Evolutionary conservation across 306 rosid genomes (phyloP).

Genomic region (Neltuma alba): DNA sequence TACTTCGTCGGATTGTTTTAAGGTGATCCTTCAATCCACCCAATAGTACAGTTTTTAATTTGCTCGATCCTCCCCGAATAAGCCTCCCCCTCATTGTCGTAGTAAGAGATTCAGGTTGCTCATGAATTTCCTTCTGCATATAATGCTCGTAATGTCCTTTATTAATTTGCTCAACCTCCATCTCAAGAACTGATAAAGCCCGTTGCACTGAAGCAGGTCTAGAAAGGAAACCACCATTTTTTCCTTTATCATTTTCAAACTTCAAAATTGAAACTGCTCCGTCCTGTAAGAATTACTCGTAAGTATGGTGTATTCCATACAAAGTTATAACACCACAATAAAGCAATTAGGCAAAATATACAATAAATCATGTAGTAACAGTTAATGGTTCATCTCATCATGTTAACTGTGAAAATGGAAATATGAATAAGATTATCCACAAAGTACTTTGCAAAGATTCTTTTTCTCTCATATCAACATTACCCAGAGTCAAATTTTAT

Average conservation of each 20-base stretch:
- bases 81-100: conserved; percentile 99
- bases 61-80: conserved; percentile 71
- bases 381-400: conserved; percentile 26
- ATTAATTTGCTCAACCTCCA: conserved; percentile 98
- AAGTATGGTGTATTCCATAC: background rate
- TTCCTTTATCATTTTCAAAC: conserved; percentile 73
- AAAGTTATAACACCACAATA: conserved; percentile 17
- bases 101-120: conserved; percentile 91
- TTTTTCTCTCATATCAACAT: background rate
- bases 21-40: conserved; percentile 98
- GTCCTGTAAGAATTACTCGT: conserved; percentile 60
- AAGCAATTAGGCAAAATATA: conserved; percentile 19
- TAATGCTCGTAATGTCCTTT: conserved; percentile 92
- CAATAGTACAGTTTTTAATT: conserved; percentile 82
- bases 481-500: conserved; percentile 16
- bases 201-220: conserved; percentile 86
- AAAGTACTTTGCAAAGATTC: conserved; percentile 16
- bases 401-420: conserved; percentile 2
- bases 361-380: conserved; percentile 17
- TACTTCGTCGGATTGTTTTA: conserved; percentile 94
- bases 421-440: conserved; percentile 14
- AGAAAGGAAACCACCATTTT: conserved; percentile 58
- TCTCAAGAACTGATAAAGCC: conserved; percentile 90
- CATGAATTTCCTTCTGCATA: conserved; percentile 99
- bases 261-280: conserved; percentile 84